These are phyloP conservation scores for Prosopis cineraria DNA, from an alignment of 306 rosid species.

Conservation along the genomic window DNA sequence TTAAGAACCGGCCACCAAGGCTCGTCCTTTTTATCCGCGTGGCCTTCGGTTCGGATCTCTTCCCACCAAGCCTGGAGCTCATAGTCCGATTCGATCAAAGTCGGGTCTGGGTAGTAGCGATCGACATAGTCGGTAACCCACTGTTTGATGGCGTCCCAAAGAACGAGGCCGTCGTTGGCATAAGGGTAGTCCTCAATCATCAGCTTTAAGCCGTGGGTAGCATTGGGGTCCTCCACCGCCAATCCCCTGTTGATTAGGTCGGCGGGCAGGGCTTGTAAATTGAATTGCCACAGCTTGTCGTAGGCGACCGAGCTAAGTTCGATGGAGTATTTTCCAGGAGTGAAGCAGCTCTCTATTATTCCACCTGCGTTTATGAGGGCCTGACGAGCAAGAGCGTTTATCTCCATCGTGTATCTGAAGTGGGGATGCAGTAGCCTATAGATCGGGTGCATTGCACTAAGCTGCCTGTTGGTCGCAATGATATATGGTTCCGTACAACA, in stretches of 20 bases:
- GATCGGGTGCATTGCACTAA: constrained; percentile 86
- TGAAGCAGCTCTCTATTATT: constrained; percentile 55
- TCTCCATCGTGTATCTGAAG: constrained; percentile 90
- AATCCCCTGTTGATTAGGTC: constrained; percentile 78
- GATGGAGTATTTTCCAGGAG: constrained; percentile 54
- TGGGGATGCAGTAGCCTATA: constrained; percentile 78
- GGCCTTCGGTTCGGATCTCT: constrained; percentile 46
- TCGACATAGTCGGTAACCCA: constrained; percentile 53
- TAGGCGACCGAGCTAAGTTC: constrained; percentile 65
- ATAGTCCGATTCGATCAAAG: constrained; percentile 20
- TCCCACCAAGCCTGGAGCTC: constrained; percentile 90
- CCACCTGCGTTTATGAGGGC: constrained; percentile 66
- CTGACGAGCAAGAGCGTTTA: constrained; percentile 78
- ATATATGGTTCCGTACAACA: constrained; percentile 78
- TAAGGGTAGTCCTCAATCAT: constrained; percentile 54
- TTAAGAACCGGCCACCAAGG: constrained; percentile 62
- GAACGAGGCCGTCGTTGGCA: constrained; percentile 55
- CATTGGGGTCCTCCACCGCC: constrained; percentile 42
- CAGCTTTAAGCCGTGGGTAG: constrained; percentile 54
- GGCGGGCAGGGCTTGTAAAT: constrained; percentile 66
- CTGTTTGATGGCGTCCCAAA: constrained; percentile 44
- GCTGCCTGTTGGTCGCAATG: constrained; percentile 77
- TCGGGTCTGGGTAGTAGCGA: constrained; percentile 23
- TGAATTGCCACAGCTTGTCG: constrained; percentile 67
- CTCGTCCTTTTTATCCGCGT: constrained; percentile 52